Percentiles rank a stretch among this genome's conserved stretches.
These are phyloP conservation scores for Letharia lupina DNA, from an alignment of 495 filamentous ascomycete species.

Conservation along the genomic window DNA sequence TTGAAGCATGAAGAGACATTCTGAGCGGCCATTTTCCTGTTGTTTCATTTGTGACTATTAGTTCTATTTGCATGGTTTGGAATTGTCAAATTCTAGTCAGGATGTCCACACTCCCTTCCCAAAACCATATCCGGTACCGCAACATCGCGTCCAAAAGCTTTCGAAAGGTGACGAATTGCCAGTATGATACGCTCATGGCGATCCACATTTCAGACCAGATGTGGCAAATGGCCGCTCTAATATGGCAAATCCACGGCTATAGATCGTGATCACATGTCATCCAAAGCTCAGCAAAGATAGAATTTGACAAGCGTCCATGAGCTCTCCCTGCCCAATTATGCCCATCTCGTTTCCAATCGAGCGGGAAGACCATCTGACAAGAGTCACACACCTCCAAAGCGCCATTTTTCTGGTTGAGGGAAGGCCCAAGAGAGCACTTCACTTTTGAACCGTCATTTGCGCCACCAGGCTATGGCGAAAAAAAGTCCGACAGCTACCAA, in stretches of 20 bases:
- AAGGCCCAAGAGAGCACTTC: neutral
- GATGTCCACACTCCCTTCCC: too few relatives aligned
- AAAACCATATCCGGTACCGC: neutral
- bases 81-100: neutral
- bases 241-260: neutral
- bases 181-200: neutral
- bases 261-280: neutral
- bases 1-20: neutral
- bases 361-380: neutral
- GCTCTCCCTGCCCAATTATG: neutral
- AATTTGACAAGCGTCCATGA: neutral
- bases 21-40: neutral
- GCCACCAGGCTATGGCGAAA: neutral
- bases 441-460: neutral
- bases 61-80: neutral
- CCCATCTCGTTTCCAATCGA: neutral
- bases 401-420: too few relatives aligned
- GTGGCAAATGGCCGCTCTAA: neutral
- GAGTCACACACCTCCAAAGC: neutral
- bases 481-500: neutral
- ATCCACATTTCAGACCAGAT: too few relatives aligned
- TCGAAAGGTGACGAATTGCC: neutral
- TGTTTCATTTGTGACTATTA: neutral
- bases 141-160: neutral
- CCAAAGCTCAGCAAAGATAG: neutral